Conservation (phyloP, 2,329 filamentous ascomycete species). For the Talaromyces islandicus region DNA sequence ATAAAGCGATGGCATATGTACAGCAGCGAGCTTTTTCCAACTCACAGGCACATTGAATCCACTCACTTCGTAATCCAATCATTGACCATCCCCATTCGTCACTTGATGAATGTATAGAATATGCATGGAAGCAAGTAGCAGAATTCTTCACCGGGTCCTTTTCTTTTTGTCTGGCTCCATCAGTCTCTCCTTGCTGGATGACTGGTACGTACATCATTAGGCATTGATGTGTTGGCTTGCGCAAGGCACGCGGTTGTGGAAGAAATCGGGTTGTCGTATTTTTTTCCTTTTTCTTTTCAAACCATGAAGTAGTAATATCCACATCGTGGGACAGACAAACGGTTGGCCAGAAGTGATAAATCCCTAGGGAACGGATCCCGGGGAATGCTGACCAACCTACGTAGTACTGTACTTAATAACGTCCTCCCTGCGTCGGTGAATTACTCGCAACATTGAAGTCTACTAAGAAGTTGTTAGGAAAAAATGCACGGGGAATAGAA, state of each 20-base stretch:
- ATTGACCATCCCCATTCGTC: no score
- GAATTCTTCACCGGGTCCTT: not conserved
- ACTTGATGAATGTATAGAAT: not conserved
- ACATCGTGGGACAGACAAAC: not conserved
- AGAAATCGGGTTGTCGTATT: not conserved
- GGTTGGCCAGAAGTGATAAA: not conserved
- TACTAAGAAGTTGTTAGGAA: not conserved
- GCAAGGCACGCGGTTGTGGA: not conserved
- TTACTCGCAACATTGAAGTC: not conserved
- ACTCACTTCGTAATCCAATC: not conserved
- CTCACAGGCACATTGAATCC: not conserved
- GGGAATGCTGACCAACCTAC: not conserved
- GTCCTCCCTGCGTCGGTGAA: not conserved
- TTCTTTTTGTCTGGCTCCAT: no score
- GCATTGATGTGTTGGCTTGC: not conserved
- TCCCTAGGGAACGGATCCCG: no score
- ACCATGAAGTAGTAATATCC: not conserved
- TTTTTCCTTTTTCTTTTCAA: not conserved
- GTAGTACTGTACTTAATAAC: no score
- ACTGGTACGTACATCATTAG: not conserved
- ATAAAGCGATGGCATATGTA: no score
- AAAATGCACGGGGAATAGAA: not conserved
- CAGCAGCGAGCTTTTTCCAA: no score
- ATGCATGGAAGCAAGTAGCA: not conserved
- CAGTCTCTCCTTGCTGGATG: not conserved